Evolutionary conservation across 257 asterid genomes (phyloP).

Genomic region (Petunia secreta): DNA sequence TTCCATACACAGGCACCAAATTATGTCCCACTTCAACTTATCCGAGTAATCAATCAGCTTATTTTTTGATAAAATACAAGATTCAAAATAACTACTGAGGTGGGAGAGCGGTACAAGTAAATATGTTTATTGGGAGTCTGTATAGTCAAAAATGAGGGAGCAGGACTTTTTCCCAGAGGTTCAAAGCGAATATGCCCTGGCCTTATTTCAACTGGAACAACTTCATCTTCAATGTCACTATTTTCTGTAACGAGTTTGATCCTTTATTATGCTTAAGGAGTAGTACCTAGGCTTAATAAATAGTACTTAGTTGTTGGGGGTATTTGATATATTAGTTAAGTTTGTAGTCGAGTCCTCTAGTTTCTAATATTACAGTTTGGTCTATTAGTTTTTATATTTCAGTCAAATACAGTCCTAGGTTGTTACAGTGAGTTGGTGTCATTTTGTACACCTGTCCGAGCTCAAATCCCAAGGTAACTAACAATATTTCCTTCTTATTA

Average conservation of each 20-base stretch:
- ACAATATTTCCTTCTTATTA: too few species aligned
- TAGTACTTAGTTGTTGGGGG: too few species aligned
- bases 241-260: neutral
- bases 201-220: conserved; percentile 75
- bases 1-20: conserved; percentile 15
- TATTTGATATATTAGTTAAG: too few species aligned
- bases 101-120: conserved; percentile 10
- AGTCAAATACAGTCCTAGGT: too few species aligned
- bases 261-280: too few species aligned
- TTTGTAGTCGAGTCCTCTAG: too few species aligned
- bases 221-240: conserved; percentile 54
- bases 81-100: conserved; percentile 11
- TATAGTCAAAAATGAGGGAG: conserved; percentile 2
- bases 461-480: too few species aligned
- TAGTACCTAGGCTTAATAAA: too few species aligned
- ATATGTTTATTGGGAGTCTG: neutral
- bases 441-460: too few species aligned
- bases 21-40: conserved; percentile 16
- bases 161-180: conserved; percentile 68
- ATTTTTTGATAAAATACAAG: conserved; percentile 22
- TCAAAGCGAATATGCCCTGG: conserved; percentile 98
- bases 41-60: neutral
- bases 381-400: too few species aligned
- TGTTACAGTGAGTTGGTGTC: too few species aligned
- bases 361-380: too few species aligned